Conservation (phyloP, 1,284 basidiomycete species). For the Papiliotrema fonsecae region DNA sequence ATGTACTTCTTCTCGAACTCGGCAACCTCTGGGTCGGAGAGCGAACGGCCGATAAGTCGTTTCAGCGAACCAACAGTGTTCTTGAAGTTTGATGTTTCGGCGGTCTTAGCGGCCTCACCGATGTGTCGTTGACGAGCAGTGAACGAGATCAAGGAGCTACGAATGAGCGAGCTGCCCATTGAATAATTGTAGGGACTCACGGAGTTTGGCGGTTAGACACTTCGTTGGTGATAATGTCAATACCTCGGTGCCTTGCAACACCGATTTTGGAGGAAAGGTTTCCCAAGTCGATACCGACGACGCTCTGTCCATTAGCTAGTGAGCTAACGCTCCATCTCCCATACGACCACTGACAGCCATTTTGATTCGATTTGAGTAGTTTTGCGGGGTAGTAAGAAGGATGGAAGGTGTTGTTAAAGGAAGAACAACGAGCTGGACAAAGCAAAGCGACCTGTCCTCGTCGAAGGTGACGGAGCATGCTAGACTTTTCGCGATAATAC, state of each 20-base stretch:
- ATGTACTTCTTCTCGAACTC: conserved; percentile 83
- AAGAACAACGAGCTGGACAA: not conserved
- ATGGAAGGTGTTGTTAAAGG: not conserved
- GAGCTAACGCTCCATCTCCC: not conserved
- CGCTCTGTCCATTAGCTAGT: conserved; percentile 48
- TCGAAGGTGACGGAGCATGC: not conserved
- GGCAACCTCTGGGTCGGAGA: conserved; percentile 70
- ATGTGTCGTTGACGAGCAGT: conserved; percentile 80
- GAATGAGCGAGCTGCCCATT: conserved; percentile 1
- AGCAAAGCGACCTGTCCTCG: not conserved
- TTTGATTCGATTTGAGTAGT: conserved; percentile 10
- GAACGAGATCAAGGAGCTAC: conserved; percentile 85
- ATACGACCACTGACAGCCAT: conserved; percentile 29
- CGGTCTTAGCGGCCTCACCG: conserved; percentile 89
- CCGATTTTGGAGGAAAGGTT: conserved; percentile 87
- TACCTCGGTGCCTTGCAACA: conserved; percentile 85
- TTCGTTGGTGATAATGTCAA: conserved; percentile 93
- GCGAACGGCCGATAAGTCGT: conserved; percentile 73
- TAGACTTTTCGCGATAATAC: not conserved
- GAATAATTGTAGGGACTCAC: conserved; percentile 52
- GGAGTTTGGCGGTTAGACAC: conserved; percentile 91
- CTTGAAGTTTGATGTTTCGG: conserved; percentile 95
- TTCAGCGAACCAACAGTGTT: conserved; percentile 91
- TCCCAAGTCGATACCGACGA: conserved; percentile 89
- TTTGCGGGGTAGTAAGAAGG: not conserved